Base-by-base conservation (phyloP, 257 asterid genomes). In the Pogostemon cablin region DNA sequence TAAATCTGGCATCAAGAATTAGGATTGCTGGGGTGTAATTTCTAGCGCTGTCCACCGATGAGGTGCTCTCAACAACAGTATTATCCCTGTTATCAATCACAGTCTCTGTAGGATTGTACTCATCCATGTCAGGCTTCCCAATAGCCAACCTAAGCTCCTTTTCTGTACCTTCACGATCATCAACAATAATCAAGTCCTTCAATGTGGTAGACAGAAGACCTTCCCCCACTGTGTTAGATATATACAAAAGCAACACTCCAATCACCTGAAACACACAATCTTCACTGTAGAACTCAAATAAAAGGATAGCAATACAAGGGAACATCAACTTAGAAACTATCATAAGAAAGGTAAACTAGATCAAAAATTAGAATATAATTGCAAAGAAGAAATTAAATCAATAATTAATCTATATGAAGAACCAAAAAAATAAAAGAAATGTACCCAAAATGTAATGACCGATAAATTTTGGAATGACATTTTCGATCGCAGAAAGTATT, bases 91-190 rank as follows among this genome's bases (percentile, higher is more conserved):
- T 81, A 52, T 67, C 85, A 58, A 71, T 72, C 78, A 57, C 48
- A 41, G 78, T 61, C 49, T 80, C 77, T n/a, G 85, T 71, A 73
- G 84, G 73, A 72, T 64, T 79, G 71, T 79, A 78, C 67, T 68
- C 85, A 74, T 80, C 75, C 62, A 81, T 77, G 78, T 84, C 90
- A 56, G 97, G 96, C 82, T 85, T 89, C 80, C 92, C 86, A 62
- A 93, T 82, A 17, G 97, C 98, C 83, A 91, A 74, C 83, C 92
- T 86, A 76, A 93, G 96, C 86, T 93, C 99, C 84, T 89, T 85
- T 55, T 77, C 89, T 74, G 95, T 91, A 39, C 99, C 98, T 70
- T 89, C 96, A 76, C 99, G 98, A 75, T 91, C 87, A 75, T 93
- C 99, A 77, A 89, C 85, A 56, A 93, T 90, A 46, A 81, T 79